Evolutionary conservation across 345 rosid genomes (phyloP).

Genomic region (Moricandia arvensis): DNA sequence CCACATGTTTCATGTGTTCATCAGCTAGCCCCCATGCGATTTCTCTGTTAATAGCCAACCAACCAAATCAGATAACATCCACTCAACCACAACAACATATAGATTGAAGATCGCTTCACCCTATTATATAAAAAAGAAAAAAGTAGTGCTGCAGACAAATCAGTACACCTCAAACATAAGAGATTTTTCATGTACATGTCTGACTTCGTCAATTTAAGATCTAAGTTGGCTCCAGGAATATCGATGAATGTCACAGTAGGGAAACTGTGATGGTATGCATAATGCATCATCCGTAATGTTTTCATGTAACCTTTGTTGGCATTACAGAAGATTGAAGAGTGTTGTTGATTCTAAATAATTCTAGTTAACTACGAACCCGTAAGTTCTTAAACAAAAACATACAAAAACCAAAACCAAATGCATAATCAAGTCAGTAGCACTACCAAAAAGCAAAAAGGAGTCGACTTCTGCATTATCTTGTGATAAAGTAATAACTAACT

Average conservation of each 20-base stretch:
- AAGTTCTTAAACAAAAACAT: slow-evolving; percentile 24
- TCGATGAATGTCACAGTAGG: slow-evolving; percentile 77
- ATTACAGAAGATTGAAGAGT: slow-evolving; percentile 3
- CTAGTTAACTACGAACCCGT: not conserved
- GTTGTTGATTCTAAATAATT: slow-evolving; percentile 10
- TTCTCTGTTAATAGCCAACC: too few relatives aligned
- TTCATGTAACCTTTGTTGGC: slow-evolving; percentile 59
- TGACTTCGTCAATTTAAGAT: slow-evolving; percentile 72
- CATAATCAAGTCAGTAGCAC: not conserved
- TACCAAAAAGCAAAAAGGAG: not conserved
- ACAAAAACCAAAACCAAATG: slow-evolving; percentile 30
- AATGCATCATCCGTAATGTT: slow-evolving; percentile 80
- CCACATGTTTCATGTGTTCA: too few relatives aligned
- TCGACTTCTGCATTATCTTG: not conserved
- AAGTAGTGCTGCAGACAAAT: not conserved
- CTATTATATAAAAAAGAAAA: not conserved
- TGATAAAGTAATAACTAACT: slow-evolving; percentile 1
- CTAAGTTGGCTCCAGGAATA: slow-evolving; percentile 81
- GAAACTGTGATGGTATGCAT: slow-evolving; percentile 79
- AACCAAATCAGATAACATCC: too few relatives aligned
- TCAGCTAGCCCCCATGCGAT: too few relatives aligned
- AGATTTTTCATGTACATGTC: slow-evolving; percentile 50
- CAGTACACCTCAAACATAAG: slow-evolving; percentile 5
- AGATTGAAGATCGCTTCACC: too few relatives aligned
- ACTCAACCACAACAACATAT: too few relatives aligned